Evolutionary conservation across 1,139 yeast species (phyloP).

Genomic region (Suhomyces choctaworum): DNA sequence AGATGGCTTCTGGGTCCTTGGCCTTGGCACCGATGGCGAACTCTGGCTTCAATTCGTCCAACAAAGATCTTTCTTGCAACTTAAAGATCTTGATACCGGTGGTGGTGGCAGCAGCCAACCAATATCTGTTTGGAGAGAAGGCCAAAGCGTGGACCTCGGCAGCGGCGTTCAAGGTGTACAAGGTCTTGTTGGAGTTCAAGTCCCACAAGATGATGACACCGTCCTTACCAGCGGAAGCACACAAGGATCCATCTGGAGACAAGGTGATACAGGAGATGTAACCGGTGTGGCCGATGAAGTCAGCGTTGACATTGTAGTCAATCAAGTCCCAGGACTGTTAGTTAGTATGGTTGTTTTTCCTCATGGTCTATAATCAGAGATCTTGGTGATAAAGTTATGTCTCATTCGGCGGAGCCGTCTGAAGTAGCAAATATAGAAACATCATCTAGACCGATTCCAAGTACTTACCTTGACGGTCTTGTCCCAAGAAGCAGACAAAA

Average conservation of each 20-base stretch:
- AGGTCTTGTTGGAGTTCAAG: conserved; percentile 82
- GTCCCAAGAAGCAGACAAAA: conserved; percentile 99
- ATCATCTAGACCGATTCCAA: conserved; percentile 48
- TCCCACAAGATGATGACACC: conserved; percentile 99
- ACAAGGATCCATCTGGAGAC: conserved; percentile 99
- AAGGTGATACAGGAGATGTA: conserved; percentile 96
- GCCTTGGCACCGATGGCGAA: conserved; percentile 87
- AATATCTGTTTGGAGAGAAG: conserved; percentile 99
- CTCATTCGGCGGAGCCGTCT: conserved; percentile 92
- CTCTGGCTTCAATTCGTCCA: conserved; percentile 99
- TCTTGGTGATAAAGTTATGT: conserved; percentile 95
- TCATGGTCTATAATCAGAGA: conserved; percentile 89
- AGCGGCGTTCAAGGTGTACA: conserved; percentile 94
- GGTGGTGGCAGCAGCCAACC: conserved; percentile 99
- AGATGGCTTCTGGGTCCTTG: conserved; percentile 97
- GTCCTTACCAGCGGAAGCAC: conserved; percentile 99
- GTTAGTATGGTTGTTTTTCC: too few species aligned
- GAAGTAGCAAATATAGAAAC: conserved; percentile 98
- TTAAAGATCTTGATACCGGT: conserved; percentile 98
- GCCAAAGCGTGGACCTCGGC: conserved; percentile 98
- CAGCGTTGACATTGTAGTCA: conserved; percentile 88
- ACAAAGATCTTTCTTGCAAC: conserved; percentile 92
- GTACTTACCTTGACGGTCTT: conserved; percentile 96
- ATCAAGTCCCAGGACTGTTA: conserved; percentile 90
- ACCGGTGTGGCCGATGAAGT: conserved; percentile 99